Evolutionary conservation across 169 alveolate species (phyloP), one percentile per base, ranked within the genome.

Genomic region (Plasmodium vinckei): DNA sequence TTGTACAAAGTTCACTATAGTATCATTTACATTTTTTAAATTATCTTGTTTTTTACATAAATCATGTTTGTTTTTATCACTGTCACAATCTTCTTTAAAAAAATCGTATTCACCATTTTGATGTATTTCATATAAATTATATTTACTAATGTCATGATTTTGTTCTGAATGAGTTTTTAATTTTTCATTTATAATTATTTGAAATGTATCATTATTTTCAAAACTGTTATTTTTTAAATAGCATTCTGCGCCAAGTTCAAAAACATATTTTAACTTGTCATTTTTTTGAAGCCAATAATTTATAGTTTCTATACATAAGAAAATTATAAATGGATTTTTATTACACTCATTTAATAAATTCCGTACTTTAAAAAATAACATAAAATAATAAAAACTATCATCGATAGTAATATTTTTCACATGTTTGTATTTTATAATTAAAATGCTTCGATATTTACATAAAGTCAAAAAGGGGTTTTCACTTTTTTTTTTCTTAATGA

Each of bases 371-470:
- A 86, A 86, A 70, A 86, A 86, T 71, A 86, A 47, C 42, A 70
- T 1, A 59, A 86, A 86, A 71, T 86, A 86, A 69, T 86, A 67
- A 23, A 86, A 59, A 23, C 17, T 86, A 6, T 71, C 91, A 86
- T 53, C 59, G 51, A 70, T 27, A 27, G 51, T 49, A 9, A 70
- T 21, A 63, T 54, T 49, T 53, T 9, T 86, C 49, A 86, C 68
- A 86, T 86, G 21, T 86, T 86, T 86, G 64, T 86, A 86, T 70
- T 86, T 86, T 86, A 86, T 71, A 70, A 86, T 69, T 60, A 86
- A 70, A 57, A 69, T 71, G 42, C 91, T 86, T 70, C 91, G 69
- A 86, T 86, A 86, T 69, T 86, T 86, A 70, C 91, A 86, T 33
- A 86, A 86, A 21, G 39, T 61, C 71, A 86, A 86, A 61, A 86